Evolutionary conservation across 371 early-diverging fungal genomes (phyloP).

Genomic region (Syncephalastrum sp.): DNA sequence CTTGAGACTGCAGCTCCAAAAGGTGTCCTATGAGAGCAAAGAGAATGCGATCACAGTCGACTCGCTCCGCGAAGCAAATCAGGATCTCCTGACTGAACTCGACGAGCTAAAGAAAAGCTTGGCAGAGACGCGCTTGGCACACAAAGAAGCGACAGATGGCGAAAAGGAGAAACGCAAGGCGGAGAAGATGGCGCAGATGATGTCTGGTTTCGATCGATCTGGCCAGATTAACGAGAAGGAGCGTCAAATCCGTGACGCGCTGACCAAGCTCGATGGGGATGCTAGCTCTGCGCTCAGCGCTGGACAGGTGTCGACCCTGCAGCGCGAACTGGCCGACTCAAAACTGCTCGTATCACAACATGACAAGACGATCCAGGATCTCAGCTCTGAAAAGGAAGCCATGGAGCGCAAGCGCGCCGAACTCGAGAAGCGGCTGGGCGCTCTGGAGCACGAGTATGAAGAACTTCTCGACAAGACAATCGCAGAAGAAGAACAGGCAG

Average conservation of each 20-base stretch:
- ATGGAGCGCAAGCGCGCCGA: slow-evolving; percentile 69
- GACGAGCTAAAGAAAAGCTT: slow-evolving; percentile 71
- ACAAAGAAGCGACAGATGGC: slow-evolving; percentile 50
- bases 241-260: slow-evolving; percentile 66
- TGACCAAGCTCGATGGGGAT: slow-evolving; percentile 60
- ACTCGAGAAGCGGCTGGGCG: slow-evolving; percentile 70
- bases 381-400: slow-evolving; percentile 60
- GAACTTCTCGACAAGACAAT: slow-evolving; percentile 94
- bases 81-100: slow-evolving; percentile 66
- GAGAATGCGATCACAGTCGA: slow-evolving; percentile 84
- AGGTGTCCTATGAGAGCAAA: slow-evolving; percentile 81
- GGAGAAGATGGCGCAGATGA: slow-evolving; percentile 84
- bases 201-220: slow-evolving; percentile 81
- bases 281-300: slow-evolving; percentile 14
- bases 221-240: slow-evolving; percentile 75
- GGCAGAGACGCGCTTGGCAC: slow-evolving; percentile 31
- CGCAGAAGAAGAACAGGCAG: slow-evolving; percentile 80
- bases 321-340: slow-evolving; percentile 76
- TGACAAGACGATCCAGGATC: slow-evolving; percentile 65
- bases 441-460: slow-evolving; percentile 86
- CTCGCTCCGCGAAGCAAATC: slow-evolving; percentile 81
- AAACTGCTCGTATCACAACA: slow-evolving; percentile 69
- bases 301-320: slow-evolving; percentile 73
- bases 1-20: slow-evolving; percentile 80
- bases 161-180: slow-evolving; percentile 79